Evolutionary conservation across 2,329 filamentous ascomycete genomes (phyloP), one percentile per base, ranked within the genome.

Genomic region (Fusarium sororula): DNA sequence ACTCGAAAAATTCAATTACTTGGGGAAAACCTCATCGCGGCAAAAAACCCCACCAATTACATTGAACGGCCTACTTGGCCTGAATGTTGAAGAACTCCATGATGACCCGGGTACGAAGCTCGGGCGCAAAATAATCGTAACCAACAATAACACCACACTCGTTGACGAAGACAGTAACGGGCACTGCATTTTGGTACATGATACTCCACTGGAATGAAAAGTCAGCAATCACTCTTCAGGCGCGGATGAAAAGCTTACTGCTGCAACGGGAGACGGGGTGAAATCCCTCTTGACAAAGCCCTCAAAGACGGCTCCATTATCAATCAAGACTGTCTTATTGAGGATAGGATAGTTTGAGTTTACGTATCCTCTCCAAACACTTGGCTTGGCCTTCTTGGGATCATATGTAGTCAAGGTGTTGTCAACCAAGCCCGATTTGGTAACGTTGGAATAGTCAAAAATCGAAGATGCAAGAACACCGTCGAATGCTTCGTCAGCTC

Each of bases 341-440:
- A 84, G 79, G 12, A 84, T 75, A 1, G 82, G 82, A 50, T 80
- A 84, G n/a, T 82, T 82, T 0, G 82, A 80, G 61, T 82, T 81
- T 17, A 82, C 81, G 15, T 82, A 83, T 20, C 78, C 82, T 39
- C 77, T 77, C 78, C 78, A 84, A 0, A 81, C 53, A 4, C 59
- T 68, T 1, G 79, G 77, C 5, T 72, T 66, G 0, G 57, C 59
- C 2, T 63, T 70, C 3, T 76, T 65, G 14, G 53, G 65, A 2
- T 67, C 41, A 24, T 78, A 81, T 0, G 77, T 79, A 9, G 77
- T 81, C 59, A 83, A 7, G 3, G 63, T 79, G n/a, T 83, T 83
- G 32, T 83, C 81, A 7, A 84, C 82, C 12, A 83, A 62, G 0
- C 81, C 82, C 5, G 78, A 73, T 3, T 79, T 56, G 7, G 82